phyloP scores from a whole-genome alignment of 495 filamentous ascomycete genomes.

The Aspergillus homomorphus region DNA sequence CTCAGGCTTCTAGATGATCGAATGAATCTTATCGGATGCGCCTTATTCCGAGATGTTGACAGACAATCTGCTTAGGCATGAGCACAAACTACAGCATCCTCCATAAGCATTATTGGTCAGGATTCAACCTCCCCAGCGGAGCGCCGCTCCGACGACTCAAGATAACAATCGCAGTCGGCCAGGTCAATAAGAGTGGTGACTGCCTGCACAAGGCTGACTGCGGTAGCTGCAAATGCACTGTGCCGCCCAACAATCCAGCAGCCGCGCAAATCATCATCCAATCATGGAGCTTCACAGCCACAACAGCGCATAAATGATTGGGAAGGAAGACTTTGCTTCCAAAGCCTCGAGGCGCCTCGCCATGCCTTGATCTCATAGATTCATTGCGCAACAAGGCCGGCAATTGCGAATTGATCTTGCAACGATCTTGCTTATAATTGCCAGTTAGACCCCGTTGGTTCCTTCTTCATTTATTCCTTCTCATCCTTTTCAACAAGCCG shows the following conservation, averaged over 20 bases:
- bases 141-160: too few species aligned
- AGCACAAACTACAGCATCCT: too few species aligned
- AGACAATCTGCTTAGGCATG: too few species aligned
- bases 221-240: slow-evolving; percentile 11
- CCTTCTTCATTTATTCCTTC: background rate
- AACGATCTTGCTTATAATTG: slow-evolving; percentile 5
- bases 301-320: slow-evolving; percentile 14
- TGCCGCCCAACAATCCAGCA: slow-evolving; percentile 13
- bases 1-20: too few species aligned
- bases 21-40: too few species aligned
- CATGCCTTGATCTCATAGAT: slow-evolving; percentile 9
- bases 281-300: slow-evolving; percentile 9
- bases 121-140: too few species aligned
- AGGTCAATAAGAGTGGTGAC: background rate
- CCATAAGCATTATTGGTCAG: too few species aligned
- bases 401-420: background rate
- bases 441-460: slow-evolving; percentile 3
- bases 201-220: background rate
- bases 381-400: slow-evolving; percentile 4
- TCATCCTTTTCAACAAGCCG: background rate
- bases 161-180: too few species aligned
- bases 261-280: slow-evolving; percentile 9
- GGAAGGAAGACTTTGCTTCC: slow-evolving; percentile 7
- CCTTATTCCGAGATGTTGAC: too few species aligned
- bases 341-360: slow-evolving; percentile 8